Percentiles rank a stretch among this genome's conserved stretches.
Evolutionary conservation across 495 filamentous ascomycete species (phyloP).

Genomic region (Tuber indicum): DNA sequence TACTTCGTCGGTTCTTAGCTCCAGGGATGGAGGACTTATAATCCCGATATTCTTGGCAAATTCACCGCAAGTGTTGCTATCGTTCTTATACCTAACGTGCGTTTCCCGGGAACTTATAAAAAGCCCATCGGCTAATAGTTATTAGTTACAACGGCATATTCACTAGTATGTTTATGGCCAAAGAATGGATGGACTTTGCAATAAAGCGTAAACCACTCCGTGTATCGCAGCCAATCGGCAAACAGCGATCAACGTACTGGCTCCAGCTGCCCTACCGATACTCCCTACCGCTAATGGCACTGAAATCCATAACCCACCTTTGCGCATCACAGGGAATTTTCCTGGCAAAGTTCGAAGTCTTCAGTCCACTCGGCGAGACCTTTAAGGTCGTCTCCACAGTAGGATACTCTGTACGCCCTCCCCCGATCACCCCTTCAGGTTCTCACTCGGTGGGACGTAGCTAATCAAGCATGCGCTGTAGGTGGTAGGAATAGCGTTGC

Average conservation of each 20-base stretch:
- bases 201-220: constrained; percentile 43
- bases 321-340: constrained; percentile 47
- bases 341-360: constrained; percentile 31
- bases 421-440: background rate
- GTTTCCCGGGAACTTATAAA: background rate
- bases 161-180: constrained; percentile 45
- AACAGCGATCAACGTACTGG: constrained; percentile 45
- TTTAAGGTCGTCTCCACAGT: constrained; percentile 1
- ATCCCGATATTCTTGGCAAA: constrained; percentile 44
- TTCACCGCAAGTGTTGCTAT: constrained; percentile 46
- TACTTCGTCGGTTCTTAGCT: background rate
- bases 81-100: constrained; percentile 43
- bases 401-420: background rate
- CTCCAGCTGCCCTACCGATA: constrained; percentile 45
- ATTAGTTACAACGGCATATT: constrained; percentile 44
- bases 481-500: background rate
- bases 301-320: constrained; percentile 43
- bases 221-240: constrained; percentile 42
- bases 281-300: constrained; percentile 40
- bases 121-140: background rate
- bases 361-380: background rate
- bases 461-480: background rate
- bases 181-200: constrained; percentile 41
- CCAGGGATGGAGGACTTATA: background rate
- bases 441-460: background rate